Evolutionary conservation across 768 basidiomycete genomes (phyloP).

Genomic region (Filobasidium floriforme): DNA sequence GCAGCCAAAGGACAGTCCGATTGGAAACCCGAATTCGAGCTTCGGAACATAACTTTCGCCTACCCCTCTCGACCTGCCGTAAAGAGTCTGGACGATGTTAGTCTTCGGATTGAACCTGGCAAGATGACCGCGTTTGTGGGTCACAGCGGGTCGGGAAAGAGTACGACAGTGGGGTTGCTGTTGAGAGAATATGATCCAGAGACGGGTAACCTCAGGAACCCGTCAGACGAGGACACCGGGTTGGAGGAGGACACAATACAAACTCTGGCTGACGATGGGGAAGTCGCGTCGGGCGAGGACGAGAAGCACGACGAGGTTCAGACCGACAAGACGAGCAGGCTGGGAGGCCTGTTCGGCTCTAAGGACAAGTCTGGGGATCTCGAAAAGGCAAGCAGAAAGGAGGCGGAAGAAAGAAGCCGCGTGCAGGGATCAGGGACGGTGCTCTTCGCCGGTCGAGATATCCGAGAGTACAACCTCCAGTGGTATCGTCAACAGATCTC

Average conservation of each 20-base stretch:
- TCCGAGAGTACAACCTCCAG: conserved; percentile 68
- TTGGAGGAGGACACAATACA: conserved; percentile 10
- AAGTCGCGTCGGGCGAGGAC: conserved; percentile 42
- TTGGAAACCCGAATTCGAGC: conserved; percentile 46
- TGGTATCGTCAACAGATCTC: conserved; percentile 84
- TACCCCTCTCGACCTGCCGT: conserved; percentile 65
- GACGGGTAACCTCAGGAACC: conserved; percentile 22
- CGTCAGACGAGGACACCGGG: conserved; percentile 49
- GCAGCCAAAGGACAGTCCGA: neutral
- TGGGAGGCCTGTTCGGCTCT: neutral
- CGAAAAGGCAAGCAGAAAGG: neutral
- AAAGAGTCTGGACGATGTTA: conserved; percentile 59
- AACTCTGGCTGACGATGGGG: conserved; percentile 18
- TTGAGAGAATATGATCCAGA: conserved; percentile 80
- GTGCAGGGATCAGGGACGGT: conserved; percentile 44
- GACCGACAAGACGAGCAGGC: neutral
- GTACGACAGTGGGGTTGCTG: conserved; percentile 56
- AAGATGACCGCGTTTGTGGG: conserved; percentile 49
- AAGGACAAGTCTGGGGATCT: neutral
- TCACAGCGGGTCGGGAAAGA: conserved; percentile 48
- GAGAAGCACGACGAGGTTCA: conserved; percentile 51
- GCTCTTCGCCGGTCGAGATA: conserved; percentile 64
- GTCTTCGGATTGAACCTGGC: conserved; percentile 36
- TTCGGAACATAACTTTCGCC: conserved; percentile 69
- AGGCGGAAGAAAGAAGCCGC: conserved; percentile 1